Conservation (phyloP, 108 stramenopile genomes). For the Chaetoceros tenuissimus region DNA sequence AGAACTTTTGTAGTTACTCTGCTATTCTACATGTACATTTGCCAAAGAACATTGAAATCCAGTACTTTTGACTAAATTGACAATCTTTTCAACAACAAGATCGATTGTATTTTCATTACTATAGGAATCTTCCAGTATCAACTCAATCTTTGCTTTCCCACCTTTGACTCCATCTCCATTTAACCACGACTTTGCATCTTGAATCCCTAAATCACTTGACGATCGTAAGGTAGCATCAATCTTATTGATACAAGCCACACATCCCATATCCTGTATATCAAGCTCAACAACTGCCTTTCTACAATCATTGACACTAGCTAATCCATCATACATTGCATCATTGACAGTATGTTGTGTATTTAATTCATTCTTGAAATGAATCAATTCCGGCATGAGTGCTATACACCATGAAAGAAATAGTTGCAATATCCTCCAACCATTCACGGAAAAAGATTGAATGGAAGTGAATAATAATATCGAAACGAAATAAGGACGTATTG, state of each 20-base stretch:
- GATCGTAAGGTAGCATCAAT: constrained; percentile 46
- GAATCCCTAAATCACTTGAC: constrained; percentile 21
- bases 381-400: constrained; percentile 60
- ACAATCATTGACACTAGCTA: background rate
- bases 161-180: constrained; percentile 28
- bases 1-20: too few relatives aligned
- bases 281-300: constrained; percentile 20
- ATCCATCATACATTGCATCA: background rate
- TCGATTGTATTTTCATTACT: too few relatives aligned
- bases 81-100: too few relatives aligned
- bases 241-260: constrained; percentile 79
- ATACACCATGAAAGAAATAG: constrained; percentile 21
- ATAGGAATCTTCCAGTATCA: too few relatives aligned
- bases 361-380: constrained; percentile 37
- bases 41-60: too few relatives aligned
- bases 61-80: too few relatives aligned
- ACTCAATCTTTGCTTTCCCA: constrained; percentile 34
- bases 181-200: constrained; percentile 44
- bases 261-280: constrained; percentile 75
- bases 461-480: constrained; percentile 7
- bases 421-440: constrained; percentile 10
- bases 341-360: background rate
- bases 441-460: constrained; percentile 13
- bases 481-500: constrained; percentile 49
- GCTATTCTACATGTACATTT: too few relatives aligned